A percentile compares a stretch with the other conserved stretches of the same genome.
Conservation (phyloP, 441 rosid genomes). For the Eutrema salsugineum region DNA sequence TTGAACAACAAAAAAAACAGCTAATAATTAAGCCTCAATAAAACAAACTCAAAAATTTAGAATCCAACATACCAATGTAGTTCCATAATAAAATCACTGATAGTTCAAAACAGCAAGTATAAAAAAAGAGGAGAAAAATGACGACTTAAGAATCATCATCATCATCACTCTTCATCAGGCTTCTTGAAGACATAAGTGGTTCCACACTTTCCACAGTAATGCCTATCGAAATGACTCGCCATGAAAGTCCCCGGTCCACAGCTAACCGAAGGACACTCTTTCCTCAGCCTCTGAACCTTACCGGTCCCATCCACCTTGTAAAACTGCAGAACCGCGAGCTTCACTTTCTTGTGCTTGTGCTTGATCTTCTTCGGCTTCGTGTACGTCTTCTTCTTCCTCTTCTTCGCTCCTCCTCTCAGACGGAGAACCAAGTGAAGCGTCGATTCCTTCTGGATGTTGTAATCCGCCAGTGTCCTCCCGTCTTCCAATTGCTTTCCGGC, state of each 20-base stretch:
- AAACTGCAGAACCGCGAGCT: constrained; percentile 58
- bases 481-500: constrained; percentile 73
- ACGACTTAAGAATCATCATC: neutral
- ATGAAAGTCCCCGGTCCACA: constrained; percentile 69
- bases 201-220: constrained; percentile 67
- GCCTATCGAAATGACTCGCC: constrained; percentile 68
- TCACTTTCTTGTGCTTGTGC: constrained; percentile 61
- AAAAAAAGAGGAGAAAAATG: neutral
- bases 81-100: neutral
- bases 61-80: neutral
- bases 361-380: constrained; percentile 66
- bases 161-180: constrained; percentile 59
- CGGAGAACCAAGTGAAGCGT: constrained; percentile 51
- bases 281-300: constrained; percentile 60
- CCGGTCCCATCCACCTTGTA: constrained; percentile 61
- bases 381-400: constrained; percentile 62
- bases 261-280: constrained; percentile 59
- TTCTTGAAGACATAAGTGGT: constrained; percentile 56
- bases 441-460: constrained; percentile 65
- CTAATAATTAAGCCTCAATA: neutral
- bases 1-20: neutral
- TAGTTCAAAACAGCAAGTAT: neutral
- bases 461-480: constrained; percentile 64
- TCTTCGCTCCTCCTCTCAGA: constrained; percentile 62
- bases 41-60: neutral